phyloP scores from a whole-genome alignment of 805 yeast species.

The Kluyveromyces nonfermentans region DNA sequence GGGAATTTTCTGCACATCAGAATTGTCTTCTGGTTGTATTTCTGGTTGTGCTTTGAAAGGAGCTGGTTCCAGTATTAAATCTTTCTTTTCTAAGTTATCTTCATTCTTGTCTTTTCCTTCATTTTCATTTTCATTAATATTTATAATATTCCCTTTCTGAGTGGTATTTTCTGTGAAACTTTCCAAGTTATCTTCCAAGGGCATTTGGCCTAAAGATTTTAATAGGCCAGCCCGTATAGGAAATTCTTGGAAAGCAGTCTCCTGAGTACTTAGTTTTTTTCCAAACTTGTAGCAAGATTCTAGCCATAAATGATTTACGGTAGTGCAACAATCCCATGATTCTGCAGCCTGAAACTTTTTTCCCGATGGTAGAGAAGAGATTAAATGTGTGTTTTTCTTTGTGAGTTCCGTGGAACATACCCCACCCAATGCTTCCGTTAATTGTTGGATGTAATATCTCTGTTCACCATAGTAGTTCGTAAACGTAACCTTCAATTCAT shows the following conservation, averaged over 20 bases:
- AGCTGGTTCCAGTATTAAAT: background rate
- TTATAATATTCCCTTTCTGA: background rate
- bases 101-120: slow-evolving; percentile 2
- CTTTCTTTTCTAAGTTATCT: background rate
- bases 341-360: slow-evolving; percentile 66
- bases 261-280: slow-evolving; percentile 8
- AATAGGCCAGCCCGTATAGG: slow-evolving; percentile 11
- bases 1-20: too few relatives aligned
- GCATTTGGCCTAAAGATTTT: slow-evolving; percentile 10
- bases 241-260: background rate
- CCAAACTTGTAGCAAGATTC: slow-evolving; percentile 55
- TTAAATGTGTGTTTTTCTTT: slow-evolving; percentile 57
- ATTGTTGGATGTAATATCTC: slow-evolving; percentile 54
- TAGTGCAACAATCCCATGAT: slow-evolving; percentile 42
- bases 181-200: background rate
- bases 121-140: background rate
- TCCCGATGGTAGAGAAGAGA: slow-evolving; percentile 61
- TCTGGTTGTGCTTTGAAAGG: background rate
- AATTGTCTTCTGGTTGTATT: background rate
- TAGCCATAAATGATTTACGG: slow-evolving; percentile 80
- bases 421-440: slow-evolving; percentile 68
- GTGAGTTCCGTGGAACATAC: slow-evolving; percentile 57
- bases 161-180: background rate
- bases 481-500: slow-evolving; percentile 48
- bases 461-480: slow-evolving; percentile 86